phyloP scores from a whole-genome alignment of 176 grass and related monocot species.

The Bothriochloa decipiens region DNA sequence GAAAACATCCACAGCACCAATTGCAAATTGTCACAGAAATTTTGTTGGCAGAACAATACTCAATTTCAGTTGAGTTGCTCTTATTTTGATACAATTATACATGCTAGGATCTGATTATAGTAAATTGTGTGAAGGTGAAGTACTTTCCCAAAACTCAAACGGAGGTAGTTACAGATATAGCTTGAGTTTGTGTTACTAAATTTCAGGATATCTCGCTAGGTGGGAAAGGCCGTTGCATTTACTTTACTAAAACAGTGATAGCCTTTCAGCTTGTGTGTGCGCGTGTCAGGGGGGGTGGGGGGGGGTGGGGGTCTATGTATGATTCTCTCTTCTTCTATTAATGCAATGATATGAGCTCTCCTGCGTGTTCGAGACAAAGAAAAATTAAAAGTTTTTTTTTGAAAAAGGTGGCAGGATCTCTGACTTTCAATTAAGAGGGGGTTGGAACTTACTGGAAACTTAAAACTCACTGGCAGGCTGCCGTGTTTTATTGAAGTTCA shows the following conservation, averaged over 20 bases:
- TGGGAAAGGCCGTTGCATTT: not conserved
- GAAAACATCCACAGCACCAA: not conserved
- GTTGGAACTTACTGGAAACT: not conserved
- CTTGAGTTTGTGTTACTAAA: too few relatives aligned
- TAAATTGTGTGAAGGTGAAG: not conserved
- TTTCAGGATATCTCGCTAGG: not conserved
- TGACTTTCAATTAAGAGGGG: not conserved
- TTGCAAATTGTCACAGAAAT: not conserved
- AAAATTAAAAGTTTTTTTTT: too few relatives aligned
- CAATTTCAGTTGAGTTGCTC: not conserved
- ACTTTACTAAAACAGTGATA: conserved; percentile 8
- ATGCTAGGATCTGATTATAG: conserved; percentile 6
- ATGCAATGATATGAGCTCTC: too few relatives aligned
- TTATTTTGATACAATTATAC: not conserved
- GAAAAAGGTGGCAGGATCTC: not conserved
- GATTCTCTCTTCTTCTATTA: too few relatives aligned
- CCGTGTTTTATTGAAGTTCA: conserved; percentile 8
- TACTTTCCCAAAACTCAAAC: conserved; percentile 7
- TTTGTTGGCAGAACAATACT: not conserved
- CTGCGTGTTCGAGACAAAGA: too few relatives aligned
- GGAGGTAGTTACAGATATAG: not conserved
- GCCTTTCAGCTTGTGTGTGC: not conserved
- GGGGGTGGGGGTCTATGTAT: too few relatives aligned
- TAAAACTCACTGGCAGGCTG: not conserved
- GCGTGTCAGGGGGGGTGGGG: too few relatives aligned